Conservation (phyloP, 1,284 basidiomycete species). For the Apiotrichum sp. region DNA sequence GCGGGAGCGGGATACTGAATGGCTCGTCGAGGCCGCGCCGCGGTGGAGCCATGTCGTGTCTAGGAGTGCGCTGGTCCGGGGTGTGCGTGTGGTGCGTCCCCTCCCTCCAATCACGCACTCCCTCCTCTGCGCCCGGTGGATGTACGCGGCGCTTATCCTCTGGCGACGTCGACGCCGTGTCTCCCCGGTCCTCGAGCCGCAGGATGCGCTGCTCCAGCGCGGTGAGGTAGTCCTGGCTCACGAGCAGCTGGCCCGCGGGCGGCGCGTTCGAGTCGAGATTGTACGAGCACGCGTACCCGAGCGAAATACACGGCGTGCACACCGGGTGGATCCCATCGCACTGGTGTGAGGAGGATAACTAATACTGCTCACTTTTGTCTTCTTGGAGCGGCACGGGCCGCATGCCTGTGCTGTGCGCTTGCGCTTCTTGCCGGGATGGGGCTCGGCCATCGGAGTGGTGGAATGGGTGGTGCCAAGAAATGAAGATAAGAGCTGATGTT, state of each 20-base stretch:
- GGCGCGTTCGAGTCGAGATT: conserved; percentile 14
- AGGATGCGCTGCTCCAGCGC: background rate
- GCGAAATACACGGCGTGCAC: conserved; percentile 14
- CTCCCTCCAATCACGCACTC: too few species aligned
- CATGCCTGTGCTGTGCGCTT: conserved; percentile 18
- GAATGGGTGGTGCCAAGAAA: too few species aligned
- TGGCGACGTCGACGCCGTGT: too few species aligned
- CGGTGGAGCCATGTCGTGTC: too few species aligned
- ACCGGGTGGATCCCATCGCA: conserved; percentile 17
- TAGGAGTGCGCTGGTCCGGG: too few species aligned
- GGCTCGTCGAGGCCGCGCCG: too few species aligned
- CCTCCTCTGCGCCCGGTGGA: too few species aligned
- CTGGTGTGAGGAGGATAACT: background rate
- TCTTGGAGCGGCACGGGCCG: conserved; percentile 16
- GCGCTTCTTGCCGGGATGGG: conserved; percentile 6
- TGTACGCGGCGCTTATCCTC: too few species aligned
- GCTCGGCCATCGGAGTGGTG: background rate
- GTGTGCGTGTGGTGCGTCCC: too few species aligned
- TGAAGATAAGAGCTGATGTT: too few species aligned
- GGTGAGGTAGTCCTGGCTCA: background rate
- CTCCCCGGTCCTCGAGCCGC: too few species aligned
- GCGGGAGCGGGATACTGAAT: too few species aligned
- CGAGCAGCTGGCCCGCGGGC: conserved; percentile 2
- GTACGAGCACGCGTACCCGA: conserved; percentile 15
- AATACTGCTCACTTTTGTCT: conserved; percentile 11